Evolutionary conservation across 176 grass and related monocot species (phyloP), one percentile per base, ranked within the genome.

Genomic region (Typha latifolia): DNA sequence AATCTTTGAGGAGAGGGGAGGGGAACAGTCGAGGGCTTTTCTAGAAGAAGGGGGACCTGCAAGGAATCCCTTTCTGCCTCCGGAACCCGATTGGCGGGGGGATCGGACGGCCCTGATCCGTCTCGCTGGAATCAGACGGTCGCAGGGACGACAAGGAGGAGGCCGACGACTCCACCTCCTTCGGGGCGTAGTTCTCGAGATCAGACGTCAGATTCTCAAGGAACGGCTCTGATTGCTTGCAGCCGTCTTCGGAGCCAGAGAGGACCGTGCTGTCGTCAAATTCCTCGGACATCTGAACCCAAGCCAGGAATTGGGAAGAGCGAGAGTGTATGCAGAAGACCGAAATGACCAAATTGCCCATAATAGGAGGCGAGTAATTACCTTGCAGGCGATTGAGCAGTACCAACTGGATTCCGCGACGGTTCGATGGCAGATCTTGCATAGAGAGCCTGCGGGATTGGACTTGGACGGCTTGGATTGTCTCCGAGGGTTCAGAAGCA

Each of bases 361-460:
- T 57, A 0, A 57, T 3, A 9, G 15, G 10, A 20, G 10, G 15
- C 2, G 53, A 57, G 11, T 53, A 57, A 63, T 21, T 49, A 65
- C 72, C 72, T 64, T 51, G 62, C 72, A 74, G 8, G 72, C 48
- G 62, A 74, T 32, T 1, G 72, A 74, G 49, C 72, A 74, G 15
- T 53, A 74, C 14, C 48, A n/a, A 11, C 51, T 64, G 6, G 59
- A 4, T 1, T 32, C 14, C 0, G 48, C 19, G 48, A 74, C 49
- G 3, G 48, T 64, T 51, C 49, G 62, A 64, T 61, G 43, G 72
- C 72, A 74, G 4, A 22, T 43, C 15, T 4, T 6, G 48, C 72
- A 74, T 0, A 47, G 14, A 19, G 72, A 8, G 9, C 62, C 72
- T 1, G 23, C 4, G 24, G 72, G 2, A 16, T 74, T 64, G 21